Percentiles rank a stretch among this genome's conserved stretches.
Evolutionary conservation across 257 asterid genomes (phyloP).

Genomic region (Gentiana dahurica): DNA sequence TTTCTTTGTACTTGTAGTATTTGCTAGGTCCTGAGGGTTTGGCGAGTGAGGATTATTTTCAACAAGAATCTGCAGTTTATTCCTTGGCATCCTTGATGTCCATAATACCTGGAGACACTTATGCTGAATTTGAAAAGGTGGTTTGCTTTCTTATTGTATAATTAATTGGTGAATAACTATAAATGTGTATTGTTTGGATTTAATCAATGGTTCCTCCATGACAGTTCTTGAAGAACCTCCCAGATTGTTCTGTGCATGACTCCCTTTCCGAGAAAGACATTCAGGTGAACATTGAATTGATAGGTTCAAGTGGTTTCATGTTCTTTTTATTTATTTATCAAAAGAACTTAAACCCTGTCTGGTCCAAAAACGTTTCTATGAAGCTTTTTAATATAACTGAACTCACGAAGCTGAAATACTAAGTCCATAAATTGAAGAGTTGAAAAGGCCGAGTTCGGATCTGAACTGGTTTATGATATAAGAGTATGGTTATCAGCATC

Average conservation of each 20-base stretch:
- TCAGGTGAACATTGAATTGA: slow-evolving; percentile 40
- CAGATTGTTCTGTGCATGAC: slow-evolving; percentile 66
- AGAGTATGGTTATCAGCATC: too few relatives aligned
- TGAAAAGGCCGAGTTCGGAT: too few relatives aligned
- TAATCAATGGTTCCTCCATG: slow-evolving; percentile 17
- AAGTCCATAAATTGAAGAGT: too few relatives aligned
- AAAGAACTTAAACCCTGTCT: too few relatives aligned
- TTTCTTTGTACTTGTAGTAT: slow-evolving; percentile 26
- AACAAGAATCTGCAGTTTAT: slow-evolving; percentile 69
- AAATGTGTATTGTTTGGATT: background rate
- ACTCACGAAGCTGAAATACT: too few relatives aligned
- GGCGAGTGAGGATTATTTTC: slow-evolving; percentile 55
- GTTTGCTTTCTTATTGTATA: slow-evolving; percentile 8
- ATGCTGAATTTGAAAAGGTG: slow-evolving; percentile 85
- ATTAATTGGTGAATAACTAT: slow-evolving; percentile 4
- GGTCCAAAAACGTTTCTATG: too few relatives aligned
- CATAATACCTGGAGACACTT: slow-evolving; percentile 71
- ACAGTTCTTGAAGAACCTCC: slow-evolving; percentile 70
- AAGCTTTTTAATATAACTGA: too few relatives aligned
- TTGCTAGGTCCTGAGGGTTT: slow-evolving; percentile 68
- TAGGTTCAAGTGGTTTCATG: too few relatives aligned
- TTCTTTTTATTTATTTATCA: too few relatives aligned
- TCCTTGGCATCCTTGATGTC: slow-evolving; percentile 80
- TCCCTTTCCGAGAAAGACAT: slow-evolving; percentile 65
- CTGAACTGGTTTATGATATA: too few relatives aligned